Evolutionary conservation across 108 stramenopile species (phyloP).

Genomic region (Schizochytrium sp.): DNA sequence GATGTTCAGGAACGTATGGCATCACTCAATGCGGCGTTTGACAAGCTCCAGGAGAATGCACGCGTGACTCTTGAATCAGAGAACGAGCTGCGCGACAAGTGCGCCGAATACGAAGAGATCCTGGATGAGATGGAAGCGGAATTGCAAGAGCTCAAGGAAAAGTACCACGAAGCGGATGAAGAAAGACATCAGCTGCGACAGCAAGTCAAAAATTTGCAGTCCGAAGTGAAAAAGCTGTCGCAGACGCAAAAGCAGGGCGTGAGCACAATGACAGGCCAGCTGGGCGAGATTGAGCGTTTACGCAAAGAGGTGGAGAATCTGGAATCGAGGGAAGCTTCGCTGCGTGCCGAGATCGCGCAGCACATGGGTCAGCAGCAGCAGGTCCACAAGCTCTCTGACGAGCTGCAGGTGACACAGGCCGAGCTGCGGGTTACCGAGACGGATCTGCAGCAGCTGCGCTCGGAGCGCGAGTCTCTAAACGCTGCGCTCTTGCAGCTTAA

Average conservation of each 20-base stretch:
- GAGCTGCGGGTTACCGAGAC: background rate
- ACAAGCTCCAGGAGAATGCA: background rate
- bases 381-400: background rate
- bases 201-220: background rate
- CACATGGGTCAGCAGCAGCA: background rate
- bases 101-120: background rate
- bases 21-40: background rate
- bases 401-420: background rate
- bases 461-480: background rate
- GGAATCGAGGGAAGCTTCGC: background rate
- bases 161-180: background rate
- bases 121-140: background rate
- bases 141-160: background rate
- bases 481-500: background rate
- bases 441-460: background rate
- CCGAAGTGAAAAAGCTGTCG: background rate
- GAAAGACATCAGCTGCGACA: background rate
- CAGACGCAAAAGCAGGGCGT: background rate
- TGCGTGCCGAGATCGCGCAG: background rate
- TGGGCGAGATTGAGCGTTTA: background rate
- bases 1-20: background rate
- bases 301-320: background rate
- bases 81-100: background rate
- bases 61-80: background rate
- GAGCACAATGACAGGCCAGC: background rate